Conservation (phyloP, 1,139 yeast genomes). For the Sugiyamaella pinicola region DNA sequence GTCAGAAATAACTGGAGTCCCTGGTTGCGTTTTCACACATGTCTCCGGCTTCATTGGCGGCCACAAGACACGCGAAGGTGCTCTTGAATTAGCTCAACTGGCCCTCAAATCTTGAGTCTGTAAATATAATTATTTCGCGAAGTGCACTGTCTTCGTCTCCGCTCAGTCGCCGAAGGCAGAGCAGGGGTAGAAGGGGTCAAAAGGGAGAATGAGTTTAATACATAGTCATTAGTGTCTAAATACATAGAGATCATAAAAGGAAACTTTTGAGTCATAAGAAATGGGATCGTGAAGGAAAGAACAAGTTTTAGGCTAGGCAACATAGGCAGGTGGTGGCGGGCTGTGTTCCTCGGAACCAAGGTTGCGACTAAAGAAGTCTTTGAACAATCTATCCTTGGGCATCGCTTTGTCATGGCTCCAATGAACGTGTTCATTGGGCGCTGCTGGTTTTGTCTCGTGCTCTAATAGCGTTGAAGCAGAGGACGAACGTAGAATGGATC, state of each 20-base stretch:
- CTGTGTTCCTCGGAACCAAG: conserved; percentile 13
- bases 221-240: conserved; percentile 3
- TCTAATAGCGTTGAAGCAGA: not conserved
- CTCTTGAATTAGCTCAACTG: conserved; percentile 65
- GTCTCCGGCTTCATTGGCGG: conserved; percentile 99
- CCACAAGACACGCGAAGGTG: conserved; percentile 77
- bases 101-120: conserved; percentile 15
- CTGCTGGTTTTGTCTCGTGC: not conserved
- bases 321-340: conserved; percentile 31
- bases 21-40: conserved; percentile 87
- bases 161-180: too few species aligned
- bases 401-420: conserved; percentile 9
- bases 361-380: conserved; percentile 28
- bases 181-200: too few species aligned
- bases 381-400: conserved; percentile 21
- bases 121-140: too few species aligned
- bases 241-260: not conserved
- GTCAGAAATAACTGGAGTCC: conserved; percentile 70
- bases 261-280: conserved; percentile 12
- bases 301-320: conserved; percentile 21
- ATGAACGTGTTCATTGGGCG: conserved; percentile 6
- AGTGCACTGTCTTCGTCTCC: too few species aligned
- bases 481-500: conserved; percentile 2
- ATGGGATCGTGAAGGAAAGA: conserved; percentile 5
- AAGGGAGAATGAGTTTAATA: not conserved